Base-by-base conservation (phyloP, 2,329 filamentous ascomycete genomes). In the Calonectria hawksworthii region DNA sequence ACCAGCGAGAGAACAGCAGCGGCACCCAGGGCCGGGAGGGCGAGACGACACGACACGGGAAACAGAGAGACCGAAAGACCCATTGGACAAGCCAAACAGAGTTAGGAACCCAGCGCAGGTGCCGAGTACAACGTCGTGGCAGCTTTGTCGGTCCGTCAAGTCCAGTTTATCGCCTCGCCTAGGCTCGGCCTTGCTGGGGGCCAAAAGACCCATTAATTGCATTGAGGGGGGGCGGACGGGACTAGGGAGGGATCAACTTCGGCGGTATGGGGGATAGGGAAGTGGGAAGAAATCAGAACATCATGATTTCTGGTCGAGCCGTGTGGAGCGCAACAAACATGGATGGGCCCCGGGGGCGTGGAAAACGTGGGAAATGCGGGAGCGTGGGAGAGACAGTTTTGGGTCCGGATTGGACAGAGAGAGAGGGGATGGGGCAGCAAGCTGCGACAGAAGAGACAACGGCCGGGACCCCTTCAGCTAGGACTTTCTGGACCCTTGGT, bases 331-430 rank as follows among this genome's bases (percentile, higher is more conserved):
- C 11, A 11, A 56, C 23, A 14, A 41, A 38, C 50, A 44, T 30
- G 68, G 34, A 65, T 67, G 51, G 38, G 63, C 41, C 38, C 36
- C n/a, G n/a, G 52, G 52, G 63, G 70, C n/a, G 50, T 30, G 63
- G 26, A 36, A 51, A 72, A 72, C 70, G 70, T 72, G 70, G 70
- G 32, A 68, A 67, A 63, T 56, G 32, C 30, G 63, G 51, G 21
- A 72, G 61, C 63, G 70, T 63, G 51, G 70, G 52, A 50, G 56
- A 64, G 63, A 61, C 51, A 21, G n/a, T 26, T 59, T 52, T 8
- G 30, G 8, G 21, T n/a, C 11, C 30, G 63, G 63, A 56, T 66
- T 66, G 56, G 56, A 41, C 56, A 63, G 56, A 41, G 18, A n/a
- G 26, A 63, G 56, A 16, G 56, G 26, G 16, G 28, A n/a, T n/a